phyloP scores from a whole-genome alignment of 768 basidiomycete species.

The Suillus subluteus region DNA sequence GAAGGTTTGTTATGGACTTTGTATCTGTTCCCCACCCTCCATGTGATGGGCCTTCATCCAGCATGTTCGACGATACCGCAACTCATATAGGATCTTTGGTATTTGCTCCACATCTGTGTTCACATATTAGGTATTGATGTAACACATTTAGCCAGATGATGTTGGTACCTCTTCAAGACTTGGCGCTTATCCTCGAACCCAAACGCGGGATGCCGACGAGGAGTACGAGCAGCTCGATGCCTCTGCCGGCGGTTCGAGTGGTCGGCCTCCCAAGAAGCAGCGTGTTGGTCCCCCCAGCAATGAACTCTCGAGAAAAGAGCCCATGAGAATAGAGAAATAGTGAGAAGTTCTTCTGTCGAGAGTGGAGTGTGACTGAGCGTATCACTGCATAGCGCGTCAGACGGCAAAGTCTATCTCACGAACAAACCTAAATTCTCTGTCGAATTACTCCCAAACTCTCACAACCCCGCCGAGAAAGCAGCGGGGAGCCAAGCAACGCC shows the following conservation, averaged over 20 bases:
- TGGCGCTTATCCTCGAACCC: not conserved
- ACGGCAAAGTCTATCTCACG: not conserved
- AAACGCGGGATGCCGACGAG: not conserved
- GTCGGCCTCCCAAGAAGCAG: constrained; percentile 1
- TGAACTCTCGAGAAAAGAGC: not conserved
- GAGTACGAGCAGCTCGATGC: not conserved
- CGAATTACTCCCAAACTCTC: not conserved
- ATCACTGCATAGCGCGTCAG: not conserved
- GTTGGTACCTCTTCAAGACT: not conserved
- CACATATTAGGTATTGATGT: not conserved
- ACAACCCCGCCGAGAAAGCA: not conserved
- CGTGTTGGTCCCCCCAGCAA: not conserved
- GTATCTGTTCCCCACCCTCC: not conserved
- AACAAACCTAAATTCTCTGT: not conserved
- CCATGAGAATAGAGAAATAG: not conserved
- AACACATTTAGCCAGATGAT: not conserved
- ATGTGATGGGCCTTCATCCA: constrained; percentile 4
- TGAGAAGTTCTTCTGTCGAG: not conserved
- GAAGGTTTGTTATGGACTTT: constrained; percentile 5
- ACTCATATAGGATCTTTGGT: not conserved
- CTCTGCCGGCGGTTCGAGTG: not conserved
- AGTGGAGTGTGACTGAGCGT: not conserved
- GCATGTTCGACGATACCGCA: not conserved
- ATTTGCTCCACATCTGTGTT: not conserved
- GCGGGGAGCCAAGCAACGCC: not conserved